Conservation (phyloP, 495 filamentous ascomycete species). For the Penicillium riverlandense region DNA sequence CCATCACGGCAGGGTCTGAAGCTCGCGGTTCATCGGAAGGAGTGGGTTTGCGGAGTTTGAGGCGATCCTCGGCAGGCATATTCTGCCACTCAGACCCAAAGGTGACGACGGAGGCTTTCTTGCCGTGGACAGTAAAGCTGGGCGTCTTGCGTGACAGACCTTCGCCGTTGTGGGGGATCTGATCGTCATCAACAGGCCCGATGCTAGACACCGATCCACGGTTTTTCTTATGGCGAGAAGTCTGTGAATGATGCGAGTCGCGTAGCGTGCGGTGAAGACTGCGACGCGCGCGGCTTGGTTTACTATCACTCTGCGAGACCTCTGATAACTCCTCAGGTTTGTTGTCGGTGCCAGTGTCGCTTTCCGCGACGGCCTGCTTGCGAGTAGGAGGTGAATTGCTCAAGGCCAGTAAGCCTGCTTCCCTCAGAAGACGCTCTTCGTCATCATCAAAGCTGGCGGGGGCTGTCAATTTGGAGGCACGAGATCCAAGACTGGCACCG, state of each 20-base stretch:
- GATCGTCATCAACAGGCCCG: constrained; percentile 52
- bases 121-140: constrained; percentile 93
- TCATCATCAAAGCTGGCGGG: constrained; percentile 34
- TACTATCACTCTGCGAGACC: constrained; percentile 20
- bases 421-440: constrained; percentile 44
- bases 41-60: constrained; percentile 49
- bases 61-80: constrained; percentile 70
- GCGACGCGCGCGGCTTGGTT: constrained; percentile 62
- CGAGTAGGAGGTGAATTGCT: constrained; percentile 29
- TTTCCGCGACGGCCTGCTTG: constrained; percentile 27
- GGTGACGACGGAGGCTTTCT: constrained; percentile 93
- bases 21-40: constrained; percentile 37
- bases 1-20: constrained; percentile 29
- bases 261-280: constrained; percentile 93
- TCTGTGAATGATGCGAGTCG: constrained; percentile 64
- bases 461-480: constrained; percentile 30
- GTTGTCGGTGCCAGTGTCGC: constrained; percentile 29
- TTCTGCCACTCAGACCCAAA: constrained; percentile 87
- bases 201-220: constrained; percentile 61
- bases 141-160: constrained; percentile 69
- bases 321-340: constrained; percentile 30
- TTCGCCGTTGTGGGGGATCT: constrained; percentile 43
- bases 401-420: constrained; percentile 38
- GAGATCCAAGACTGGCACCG: constrained; percentile 29
- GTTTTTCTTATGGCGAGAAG: constrained; percentile 61